Evolutionary conservation across 2,329 filamentous ascomycete genomes (phyloP), one percentile per base, ranked within the genome.

Genomic region (Pseudogymnoascus sp.): DNA sequence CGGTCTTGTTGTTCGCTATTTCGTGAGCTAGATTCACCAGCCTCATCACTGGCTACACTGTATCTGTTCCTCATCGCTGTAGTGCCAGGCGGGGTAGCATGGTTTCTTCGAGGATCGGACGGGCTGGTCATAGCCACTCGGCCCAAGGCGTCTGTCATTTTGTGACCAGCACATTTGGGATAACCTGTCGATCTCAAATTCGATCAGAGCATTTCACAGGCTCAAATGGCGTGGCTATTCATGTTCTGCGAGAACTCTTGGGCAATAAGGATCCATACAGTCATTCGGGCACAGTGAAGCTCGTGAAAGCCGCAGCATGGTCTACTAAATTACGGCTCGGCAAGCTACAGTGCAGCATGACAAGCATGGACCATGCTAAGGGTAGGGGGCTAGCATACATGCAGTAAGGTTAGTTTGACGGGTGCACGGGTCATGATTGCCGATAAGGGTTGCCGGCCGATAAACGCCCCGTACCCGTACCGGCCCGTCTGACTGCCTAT

Each of bases 121-220:
- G 46, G 46, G 46, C n/a, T 56, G 46, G 25, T 56, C 46, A 56
- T 56, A 56, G 46, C 46, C 46, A 34, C 46, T 56, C 46, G 25
- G 25, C 46, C 46, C 46, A 56, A 56, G 25, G 46, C 46, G 25
- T 56, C 46, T 18, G 46, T 56, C 46, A 56, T 56, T 16, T 56
- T 56, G 46, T 34, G 46, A 31, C 46, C 25, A 56, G 46, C 46
- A 34, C 46, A 56, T 56, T n/a, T 56, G 46, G 46, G 46, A 18
- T 56, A 31, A 18, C 4, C 7, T 34, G 46, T 11, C 46, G 28
- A 12, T 18, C 25, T 56, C 25, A 14, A 34, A 34, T 56, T 56
- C 46, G n/a, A 56, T 56, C 25, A 56, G n/a, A 56, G 46, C 25
- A 31, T 18, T 8, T 34, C 25, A 10, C n/a, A 34, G 34, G 46